phyloP scores from a whole-genome alignment of 495 filamentous ascomycete genomes.

The Sphaerosporella brunnea region DNA sequence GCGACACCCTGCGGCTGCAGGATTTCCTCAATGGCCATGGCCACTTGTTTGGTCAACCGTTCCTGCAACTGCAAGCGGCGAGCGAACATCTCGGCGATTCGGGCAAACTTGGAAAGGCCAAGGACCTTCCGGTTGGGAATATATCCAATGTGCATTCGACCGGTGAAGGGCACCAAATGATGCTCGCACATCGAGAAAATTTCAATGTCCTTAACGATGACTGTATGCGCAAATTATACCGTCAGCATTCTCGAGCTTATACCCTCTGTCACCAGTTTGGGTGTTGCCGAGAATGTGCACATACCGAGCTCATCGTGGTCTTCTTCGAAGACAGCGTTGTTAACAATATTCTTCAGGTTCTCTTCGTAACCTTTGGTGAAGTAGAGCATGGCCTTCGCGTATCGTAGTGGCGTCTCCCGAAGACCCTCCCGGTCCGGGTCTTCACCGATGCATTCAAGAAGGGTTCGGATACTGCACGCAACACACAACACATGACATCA shows the following conservation, averaged over 20 bases:
- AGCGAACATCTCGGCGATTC: slow-evolving; percentile 94
- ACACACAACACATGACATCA: too few relatives aligned
- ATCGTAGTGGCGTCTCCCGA: slow-evolving; percentile 68
- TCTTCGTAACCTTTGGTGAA: slow-evolving; percentile 99
- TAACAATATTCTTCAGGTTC: slow-evolving; percentile 82
- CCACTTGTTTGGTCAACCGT: slow-evolving; percentile 86
- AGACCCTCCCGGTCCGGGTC: slow-evolving; percentile 86
- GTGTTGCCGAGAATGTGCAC: too few relatives aligned
- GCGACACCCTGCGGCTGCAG: slow-evolving; percentile 87
- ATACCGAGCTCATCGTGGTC: slow-evolving; percentile 61
- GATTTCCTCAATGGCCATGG: slow-evolving; percentile 79
- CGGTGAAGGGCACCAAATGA: slow-evolving; percentile 89
- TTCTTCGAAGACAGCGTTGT: slow-evolving; percentile 89
- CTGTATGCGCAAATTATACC: too few relatives aligned
- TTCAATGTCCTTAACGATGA: slow-evolving; percentile 96
- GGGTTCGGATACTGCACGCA: slow-evolving; percentile 49
- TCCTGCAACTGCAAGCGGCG: slow-evolving; percentile 89
- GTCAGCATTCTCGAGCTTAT: too few relatives aligned
- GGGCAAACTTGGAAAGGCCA: slow-evolving; percentile 84
- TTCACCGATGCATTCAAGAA: slow-evolving; percentile 90
- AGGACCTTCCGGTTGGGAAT: slow-evolving; percentile 75
- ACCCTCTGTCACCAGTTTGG: too few relatives aligned
- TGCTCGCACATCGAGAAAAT: slow-evolving; percentile 93
- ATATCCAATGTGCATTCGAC: slow-evolving; percentile 99
- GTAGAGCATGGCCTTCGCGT: slow-evolving; percentile 92